A percentile compares a stretch with the other conserved stretches of the same genome.
Evolutionary conservation across 805 yeast genomes (phyloP).

Genomic region (Metschnikowia dekortorum): DNA sequence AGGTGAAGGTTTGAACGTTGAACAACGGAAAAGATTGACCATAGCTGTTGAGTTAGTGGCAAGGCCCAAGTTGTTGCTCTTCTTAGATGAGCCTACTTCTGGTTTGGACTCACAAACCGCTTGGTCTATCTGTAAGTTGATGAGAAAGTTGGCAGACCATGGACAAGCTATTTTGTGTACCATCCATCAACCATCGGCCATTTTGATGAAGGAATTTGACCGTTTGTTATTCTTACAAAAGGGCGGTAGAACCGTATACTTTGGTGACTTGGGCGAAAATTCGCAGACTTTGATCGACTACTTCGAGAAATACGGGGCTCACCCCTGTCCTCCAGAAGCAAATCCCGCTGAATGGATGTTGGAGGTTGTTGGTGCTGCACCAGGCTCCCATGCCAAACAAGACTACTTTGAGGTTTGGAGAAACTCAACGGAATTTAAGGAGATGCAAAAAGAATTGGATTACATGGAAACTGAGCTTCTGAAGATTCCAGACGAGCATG

Average conservation of each 20-base stretch:
- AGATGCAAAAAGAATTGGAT: constrained; percentile 56
- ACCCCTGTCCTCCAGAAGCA: constrained; percentile 43
- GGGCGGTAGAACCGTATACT: constrained; percentile 79
- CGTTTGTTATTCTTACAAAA: constrained; percentile 60
- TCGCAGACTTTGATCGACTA: constrained; percentile 55
- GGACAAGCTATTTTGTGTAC: constrained; percentile 77
- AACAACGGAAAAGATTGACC: constrained; percentile 32
- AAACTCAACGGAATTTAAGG: constrained; percentile 57
- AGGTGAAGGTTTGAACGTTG: constrained; percentile 49
- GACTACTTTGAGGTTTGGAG: constrained; percentile 78
- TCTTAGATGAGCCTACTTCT: constrained; percentile 71
- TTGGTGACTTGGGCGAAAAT: constrained; percentile 73
- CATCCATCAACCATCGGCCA: constrained; percentile 75
- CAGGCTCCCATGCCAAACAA: constrained; percentile 68
- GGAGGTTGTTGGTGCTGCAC: constrained; percentile 79
- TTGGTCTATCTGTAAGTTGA: constrained; percentile 65
- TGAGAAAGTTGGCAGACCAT: constrained; percentile 62
- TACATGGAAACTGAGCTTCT: constrained; percentile 57
- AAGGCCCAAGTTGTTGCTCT: constrained; percentile 57
- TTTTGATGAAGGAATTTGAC: constrained; percentile 63
- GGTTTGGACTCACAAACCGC: constrained; percentile 68
- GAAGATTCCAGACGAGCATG: constrained; percentile 15
- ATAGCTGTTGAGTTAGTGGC: constrained; percentile 73
- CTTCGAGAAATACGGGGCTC: constrained; percentile 71
- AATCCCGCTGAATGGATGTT: constrained; percentile 64